Evolutionary conservation across 306 rosid species (phyloP).

Genomic region (Psophocarpus tetragonolobus): DNA sequence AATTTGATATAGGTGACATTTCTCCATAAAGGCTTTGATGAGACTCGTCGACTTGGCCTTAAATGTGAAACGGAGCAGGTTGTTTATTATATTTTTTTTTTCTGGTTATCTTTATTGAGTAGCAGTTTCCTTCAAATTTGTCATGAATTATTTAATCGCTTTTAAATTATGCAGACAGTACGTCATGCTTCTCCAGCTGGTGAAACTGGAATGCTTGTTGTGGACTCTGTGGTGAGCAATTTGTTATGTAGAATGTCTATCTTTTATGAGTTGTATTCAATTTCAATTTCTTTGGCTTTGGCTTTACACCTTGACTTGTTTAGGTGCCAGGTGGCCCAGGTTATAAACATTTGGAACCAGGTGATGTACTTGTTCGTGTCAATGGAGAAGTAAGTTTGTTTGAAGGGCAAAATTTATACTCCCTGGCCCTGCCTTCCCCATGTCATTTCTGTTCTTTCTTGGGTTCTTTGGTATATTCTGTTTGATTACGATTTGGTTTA

Average conservation of each 20-base stretch:
- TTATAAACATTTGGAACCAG: conserved; percentile 82
- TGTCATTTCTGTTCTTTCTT: not conserved
- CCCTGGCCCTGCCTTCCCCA: not conserved
- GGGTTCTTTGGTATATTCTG: conserved; percentile 15
- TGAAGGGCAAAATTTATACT: conserved; percentile 3
- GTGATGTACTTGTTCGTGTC: conserved; percentile 90
- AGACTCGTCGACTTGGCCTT: conserved; percentile 93
- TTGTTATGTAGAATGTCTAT: conserved; percentile 2
- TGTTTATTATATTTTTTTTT: conserved; percentile 32
- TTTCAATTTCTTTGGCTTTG: conserved; percentile 26
- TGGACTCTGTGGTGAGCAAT: conserved; percentile 83
- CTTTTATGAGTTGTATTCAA: conserved; percentile 7
- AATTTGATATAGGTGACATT: conserved; percentile 67
- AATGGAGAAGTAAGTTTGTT: conserved; percentile 83
- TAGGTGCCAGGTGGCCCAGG: conserved; percentile 99
- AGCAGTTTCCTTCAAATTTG: conserved; percentile 20
- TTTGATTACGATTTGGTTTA: not conserved
- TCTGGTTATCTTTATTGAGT: not conserved
- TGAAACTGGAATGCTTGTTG: conserved; percentile 99
- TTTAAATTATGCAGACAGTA: conserved; percentile 67
- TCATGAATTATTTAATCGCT: conserved; percentile 26
- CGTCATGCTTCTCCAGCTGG: conserved; percentile 71
- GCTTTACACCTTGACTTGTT: conserved; percentile 41
- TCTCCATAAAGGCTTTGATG: conserved; percentile 96
- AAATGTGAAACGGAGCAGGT: conserved; percentile 94